Evolutionary conservation across 1,284 basidiomycete genomes (phyloP), one percentile per base, ranked within the genome.

Genomic region (Pseudozyma tsukubaensis): DNA sequence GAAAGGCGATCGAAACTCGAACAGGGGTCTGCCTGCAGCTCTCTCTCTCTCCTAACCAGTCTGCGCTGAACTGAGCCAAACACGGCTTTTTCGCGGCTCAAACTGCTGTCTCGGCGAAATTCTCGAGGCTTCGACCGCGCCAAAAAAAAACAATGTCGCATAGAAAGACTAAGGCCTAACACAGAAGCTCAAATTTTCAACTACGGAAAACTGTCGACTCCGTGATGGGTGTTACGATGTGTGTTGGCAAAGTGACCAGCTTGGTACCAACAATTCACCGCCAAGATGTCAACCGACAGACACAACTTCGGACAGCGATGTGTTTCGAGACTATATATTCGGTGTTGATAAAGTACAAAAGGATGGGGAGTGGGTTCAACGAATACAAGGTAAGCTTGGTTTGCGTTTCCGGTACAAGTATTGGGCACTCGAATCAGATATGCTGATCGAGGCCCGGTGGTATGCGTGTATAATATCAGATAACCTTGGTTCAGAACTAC

Each of bases 391-490:
- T 34, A 35, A n/a, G 29, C 12, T 16, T 54, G 21, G 44, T 44
- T 44, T 63, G 60, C 60, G 44, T 60, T 29, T 63, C 61, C 67
- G 57, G 56, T 52, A 11, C 21, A 10, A 45, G 44, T 10, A 4
- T 45, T 24, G 44, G 44, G 24, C 44, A 24, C 16, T 45, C 19
- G 4, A 32, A 60, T 21, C 40, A 58, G 58, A 29, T 19, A 47
- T 37, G 57, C 52, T 47, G 39, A 29, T 40, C 48, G 40, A 29
- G 48, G 50, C 35, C 39, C 43, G 6, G 29, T 59, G 51, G 56
- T 59, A 70, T 70, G 51, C 67, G 67, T 70, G 57, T 70, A 64
- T 71, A 37, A 50, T 65, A 71, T 56, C 60, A 57, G 50, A 40
- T 18, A 16, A 51, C 53, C 62, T 59, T 14, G 39, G 19, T 29